Conservation (phyloP, 1,139 yeast genomes). For the Kodamaea derodonti region DNA sequence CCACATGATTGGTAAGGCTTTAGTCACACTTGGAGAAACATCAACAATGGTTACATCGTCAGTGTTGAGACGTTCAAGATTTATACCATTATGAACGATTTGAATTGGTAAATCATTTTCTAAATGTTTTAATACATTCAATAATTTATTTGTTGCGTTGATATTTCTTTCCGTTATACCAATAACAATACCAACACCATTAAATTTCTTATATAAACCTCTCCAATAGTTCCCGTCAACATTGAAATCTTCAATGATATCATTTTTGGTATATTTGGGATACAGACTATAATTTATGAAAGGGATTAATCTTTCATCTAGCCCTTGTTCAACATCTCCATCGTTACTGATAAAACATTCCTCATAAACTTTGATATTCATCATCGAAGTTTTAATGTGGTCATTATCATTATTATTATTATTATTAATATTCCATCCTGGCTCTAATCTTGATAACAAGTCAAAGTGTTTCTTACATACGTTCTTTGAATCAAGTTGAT, state of each 20-base stretch:
- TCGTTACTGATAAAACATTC: conserved; percentile 7
- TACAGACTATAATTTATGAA: conserved; percentile 4
- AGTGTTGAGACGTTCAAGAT: conserved; percentile 3
- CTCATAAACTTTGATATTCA: conserved; percentile 9
- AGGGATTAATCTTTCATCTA: conserved; percentile 7
- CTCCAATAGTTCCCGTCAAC: conserved; percentile 10
- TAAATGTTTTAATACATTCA: conserved; percentile 27
- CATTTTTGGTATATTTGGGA: conserved; percentile 6
- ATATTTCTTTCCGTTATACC: conserved; percentile 32
- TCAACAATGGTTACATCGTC: conserved; percentile 17
- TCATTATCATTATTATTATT: conserved; percentile 1
- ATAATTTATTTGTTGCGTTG: conserved; percentile 24
- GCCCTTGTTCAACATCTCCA: neutral
- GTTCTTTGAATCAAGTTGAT: neutral
- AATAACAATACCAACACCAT: conserved; percentile 37
- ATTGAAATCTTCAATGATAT: neutral
- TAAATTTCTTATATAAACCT: conserved; percentile 17
- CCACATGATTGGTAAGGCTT: conserved; percentile 16
- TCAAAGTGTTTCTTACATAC: conserved; percentile 1
- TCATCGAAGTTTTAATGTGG: conserved; percentile 7
- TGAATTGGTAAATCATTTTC: conserved; percentile 35
- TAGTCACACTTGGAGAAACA: conserved; percentile 6
- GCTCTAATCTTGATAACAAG: conserved; percentile 4
- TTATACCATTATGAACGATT: conserved; percentile 19
- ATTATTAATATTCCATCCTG: conserved; percentile 5